Evolutionary conservation across 768 basidiomycete species (phyloP).

Genomic region (Mycena venus): DNA sequence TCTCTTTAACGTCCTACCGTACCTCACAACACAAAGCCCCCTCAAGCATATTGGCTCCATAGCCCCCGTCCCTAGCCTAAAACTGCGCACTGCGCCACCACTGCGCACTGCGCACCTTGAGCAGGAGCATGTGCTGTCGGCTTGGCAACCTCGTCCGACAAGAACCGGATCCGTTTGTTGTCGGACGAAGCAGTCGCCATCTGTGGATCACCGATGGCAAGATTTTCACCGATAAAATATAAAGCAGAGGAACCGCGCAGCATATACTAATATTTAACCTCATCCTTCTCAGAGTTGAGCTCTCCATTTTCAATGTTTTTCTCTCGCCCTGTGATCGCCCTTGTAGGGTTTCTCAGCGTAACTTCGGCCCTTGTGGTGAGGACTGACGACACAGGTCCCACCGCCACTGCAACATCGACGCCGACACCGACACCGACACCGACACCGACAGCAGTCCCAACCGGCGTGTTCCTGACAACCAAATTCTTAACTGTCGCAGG

Average conservation of each 20-base stretch:
- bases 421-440: neutral
- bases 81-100: slow-evolving; percentile 4
- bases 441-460: slow-evolving; percentile 11
- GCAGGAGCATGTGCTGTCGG: slow-evolving; percentile 11
- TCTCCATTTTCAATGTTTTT: slow-evolving; percentile 6
- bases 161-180: slow-evolving; percentile 10
- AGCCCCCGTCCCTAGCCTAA: neutral
- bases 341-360: slow-evolving; percentile 5
- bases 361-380: slow-evolving; percentile 21
- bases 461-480: slow-evolving; percentile 13
- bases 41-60: neutral
- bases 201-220: neutral
- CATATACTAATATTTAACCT: neutral
- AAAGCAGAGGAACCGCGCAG: neutral
- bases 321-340: slow-evolving; percentile 2
- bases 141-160: slow-evolving; percentile 1
- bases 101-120: slow-evolving; percentile 12
- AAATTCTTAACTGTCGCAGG: slow-evolving; percentile 8
- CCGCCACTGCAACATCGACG: neutral
- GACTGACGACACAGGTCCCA: neutral
- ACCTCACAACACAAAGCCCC: neutral
- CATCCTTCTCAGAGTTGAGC: slow-evolving; percentile 19
- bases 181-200: slow-evolving; percentile 1
- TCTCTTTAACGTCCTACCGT: neutral
- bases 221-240: slow-evolving; percentile 1